Evolutionary conservation across 805 yeast genomes (phyloP), one percentile per base, ranked within the genome.

Genomic region (Candida dajiaensis): DNA sequence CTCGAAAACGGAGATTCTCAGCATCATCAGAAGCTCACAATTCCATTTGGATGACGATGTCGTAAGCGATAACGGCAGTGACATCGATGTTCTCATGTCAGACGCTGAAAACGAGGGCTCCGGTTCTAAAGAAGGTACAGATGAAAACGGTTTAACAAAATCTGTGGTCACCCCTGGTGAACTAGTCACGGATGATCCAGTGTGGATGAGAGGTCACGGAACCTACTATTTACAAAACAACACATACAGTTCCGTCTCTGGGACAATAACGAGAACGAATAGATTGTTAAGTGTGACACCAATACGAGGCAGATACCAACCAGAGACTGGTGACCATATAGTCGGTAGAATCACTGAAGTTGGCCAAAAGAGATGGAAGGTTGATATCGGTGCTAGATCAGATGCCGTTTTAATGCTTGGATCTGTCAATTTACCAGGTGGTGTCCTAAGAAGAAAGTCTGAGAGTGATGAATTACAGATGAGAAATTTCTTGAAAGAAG

Each of bases 171-270:
- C 97, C 1, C 99, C 99, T 0, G 99, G 99, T 10, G 97, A 94
- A 63, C 69, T 90, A 43, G 86, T 94, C n/a, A 94, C 98, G 0
- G 94, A 87, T 55, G 98, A 94, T 59, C 87, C 96, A 7, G 76
- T 83, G 2, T 94, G 98, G 97, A 94, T 94, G 99, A 79, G 95
- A 61, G 99, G 99, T 26, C 99, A 92, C 61, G 99, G 99, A 6
- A 94, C 98, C 0, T 94, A 89, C 63, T 79, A 83, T 54, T 68
- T 85, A 36, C 81, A 80, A 29, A 84, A 83, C 53, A 71, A 76
- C 55, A 89, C 97, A 0, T 89, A 78, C 63, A 84, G 96, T 3
- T 84, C 97, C 0, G 96, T 92, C 7, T 97, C 97, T 0, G 99
- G 99, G 5, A 81, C 82, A 11, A 83, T 94, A 5, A 77, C 86